Base-by-base conservation (phyloP, 2,329 filamentous ascomycete genomes). In the Pseudogymnoascus sp. region DNA sequence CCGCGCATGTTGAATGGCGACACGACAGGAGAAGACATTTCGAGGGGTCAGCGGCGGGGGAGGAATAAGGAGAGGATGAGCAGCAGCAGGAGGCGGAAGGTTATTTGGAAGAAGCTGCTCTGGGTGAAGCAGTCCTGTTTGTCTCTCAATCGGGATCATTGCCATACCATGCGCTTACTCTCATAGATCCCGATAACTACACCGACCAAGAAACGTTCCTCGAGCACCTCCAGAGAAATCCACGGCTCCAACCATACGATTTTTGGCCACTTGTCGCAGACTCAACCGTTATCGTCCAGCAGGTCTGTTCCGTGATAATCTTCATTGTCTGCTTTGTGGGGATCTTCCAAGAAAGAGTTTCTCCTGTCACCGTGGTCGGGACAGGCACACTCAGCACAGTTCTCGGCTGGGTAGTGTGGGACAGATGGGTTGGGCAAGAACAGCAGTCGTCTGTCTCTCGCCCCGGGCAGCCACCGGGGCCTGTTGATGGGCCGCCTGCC, bases 181-280 rank as follows among this genome's bases (percentile, higher is more conserved):
- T n/a, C 25, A n/a, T 60, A 93, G 91, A 96, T 74, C 93, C 95
- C n/a, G 95, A 99, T 76, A 99, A 99, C 76, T 98, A 98, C 75
- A 98, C 95, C 43, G 95, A 99, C 74, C 92, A 95, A 74, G 90
- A 91, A 66, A 98, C 95, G 1, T 99, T 99, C 72, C 87, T 99
- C 69, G 93, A 97, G 73, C 92, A 96, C 71, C 85, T 99, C 16
- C 93, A 99, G 76, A 86, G 93, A 60, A 99, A 99, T 75, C 93
- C 93, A 4, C 88, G 93, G 43, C 84, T 98, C 62, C 89, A 95
- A 69, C 93, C 93, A 0, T 99, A 99, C 76, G 93, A 98, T 73
- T 99, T 99, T 77, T 99, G 95, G 93, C 92, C 93, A 7, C 82
- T 99, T 36, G 92, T 98, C 61, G 90, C 92, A 64, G 93, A 98